Percentiles rank a stretch among this genome's conserved stretches.
Conservation (phyloP, 2,329 filamentous ascomycete species). For the Colletotrichum viniferum region DNA sequence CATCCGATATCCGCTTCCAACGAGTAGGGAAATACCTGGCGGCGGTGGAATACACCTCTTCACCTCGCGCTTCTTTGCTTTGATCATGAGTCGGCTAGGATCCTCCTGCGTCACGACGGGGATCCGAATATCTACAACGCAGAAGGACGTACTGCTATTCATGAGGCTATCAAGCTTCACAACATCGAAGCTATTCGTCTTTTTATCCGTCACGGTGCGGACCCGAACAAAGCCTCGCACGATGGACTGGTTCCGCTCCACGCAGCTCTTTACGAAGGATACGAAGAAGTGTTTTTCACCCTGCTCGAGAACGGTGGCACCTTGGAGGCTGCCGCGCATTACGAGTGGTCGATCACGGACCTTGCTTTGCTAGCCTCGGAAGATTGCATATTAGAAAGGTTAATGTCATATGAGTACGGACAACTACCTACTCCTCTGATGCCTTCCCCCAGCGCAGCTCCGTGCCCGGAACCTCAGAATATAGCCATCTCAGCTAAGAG, state of each 20-base stretch:
- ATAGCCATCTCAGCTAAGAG: neutral
- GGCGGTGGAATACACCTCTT: neutral
- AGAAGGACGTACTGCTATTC: neutral
- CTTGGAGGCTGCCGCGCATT: neutral
- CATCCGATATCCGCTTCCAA: fast-evolving
- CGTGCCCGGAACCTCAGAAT: fast-evolving
- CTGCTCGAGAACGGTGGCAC: neutral
- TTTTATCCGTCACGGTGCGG: fast-evolving
- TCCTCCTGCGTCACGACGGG: neutral
- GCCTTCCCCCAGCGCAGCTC: fast-evolving
- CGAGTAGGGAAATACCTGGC: fast-evolving
- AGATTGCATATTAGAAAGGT: fast-evolving
- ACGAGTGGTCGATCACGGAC: neutral
- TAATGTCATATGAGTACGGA: neutral
- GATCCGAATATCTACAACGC: neutral
- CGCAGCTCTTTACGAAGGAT: neutral
- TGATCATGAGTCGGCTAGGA: neutral
- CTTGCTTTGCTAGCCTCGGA: neutral
- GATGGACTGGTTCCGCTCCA: neutral
- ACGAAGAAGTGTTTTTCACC: neutral
- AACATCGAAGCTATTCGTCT: fast-evolving
- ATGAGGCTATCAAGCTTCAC: neutral
- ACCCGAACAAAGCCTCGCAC: fast-evolving
- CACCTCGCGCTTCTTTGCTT: neutral
- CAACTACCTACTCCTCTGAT: neutral